Evolutionary conservation across 768 basidiomycete genomes (phyloP), one percentile per base, ranked within the genome.

Genomic region (Kockovaella imperatae): DNA sequence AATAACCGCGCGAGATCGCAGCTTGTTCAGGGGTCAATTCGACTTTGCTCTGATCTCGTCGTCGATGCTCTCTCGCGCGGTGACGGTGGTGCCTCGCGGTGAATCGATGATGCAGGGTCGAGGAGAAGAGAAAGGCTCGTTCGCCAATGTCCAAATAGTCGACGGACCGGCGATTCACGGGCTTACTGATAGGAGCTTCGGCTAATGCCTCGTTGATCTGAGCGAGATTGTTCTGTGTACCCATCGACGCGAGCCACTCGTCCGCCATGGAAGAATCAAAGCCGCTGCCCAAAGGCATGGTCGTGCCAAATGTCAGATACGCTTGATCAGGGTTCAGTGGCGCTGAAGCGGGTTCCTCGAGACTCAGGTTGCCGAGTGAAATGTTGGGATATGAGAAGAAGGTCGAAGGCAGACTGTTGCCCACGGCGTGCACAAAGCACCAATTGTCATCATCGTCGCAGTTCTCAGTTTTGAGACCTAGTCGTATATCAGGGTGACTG

Each of bases 381-480:
- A 6, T 24, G 35, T 59, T 55, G 28, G 72, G 72, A 63, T 78
- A 82, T 0, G 77, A 74, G 61, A 75, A 81, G 68, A 86, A 84
- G 8, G 74, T 76, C 3, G 71, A 53, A 0, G 83, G 82, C 4
- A 85, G 75, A 31, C 69, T 75, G 11, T 73, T 77, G 7, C 78
- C 79, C 24, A 83, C 77, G 0, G 79, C 79, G 3, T 74, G 67
- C 44, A 74, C 77, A 74, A 85, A 84, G 59, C 83, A 85, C 84
- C 83, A 85, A 6, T 77, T 81, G 11, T 74, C 73, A 49, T 83
- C 81, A 17, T 71, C 64, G 5, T 75, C 71, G 51, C 82, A 84
- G 7, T 69, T 74, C 59, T 84, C 84, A 52, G 79, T 82, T 47
- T 75, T 73, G 55, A 80, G 83, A 3, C 80, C 79, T 82, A n/a